phyloP scores from a whole-genome alignment of 495 filamentous ascomycete genomes.

The Lasiosphaeris hirsuta region DNA sequence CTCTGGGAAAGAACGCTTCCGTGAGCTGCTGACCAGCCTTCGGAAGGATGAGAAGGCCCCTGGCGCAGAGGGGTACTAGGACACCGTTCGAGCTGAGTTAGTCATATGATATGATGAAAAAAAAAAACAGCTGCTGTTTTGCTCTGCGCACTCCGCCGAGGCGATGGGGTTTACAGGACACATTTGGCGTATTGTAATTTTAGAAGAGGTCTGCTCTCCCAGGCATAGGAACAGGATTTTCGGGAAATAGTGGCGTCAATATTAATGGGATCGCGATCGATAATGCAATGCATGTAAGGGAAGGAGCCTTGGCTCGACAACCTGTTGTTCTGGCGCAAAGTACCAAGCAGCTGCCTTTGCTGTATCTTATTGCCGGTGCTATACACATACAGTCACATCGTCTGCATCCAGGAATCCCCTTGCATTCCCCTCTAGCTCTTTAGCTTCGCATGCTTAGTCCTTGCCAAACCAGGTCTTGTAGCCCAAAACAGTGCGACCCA shows the following conservation, averaged over 20 bases:
- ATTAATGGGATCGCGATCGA: background rate
- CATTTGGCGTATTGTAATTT: slow-evolving; percentile 11
- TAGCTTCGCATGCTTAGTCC: slow-evolving; percentile 40
- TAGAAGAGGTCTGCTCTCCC: background rate
- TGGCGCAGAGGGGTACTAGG: slow-evolving; percentile 60
- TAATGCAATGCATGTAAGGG: background rate
- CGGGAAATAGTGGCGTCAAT: background rate
- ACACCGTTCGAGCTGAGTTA: background rate
- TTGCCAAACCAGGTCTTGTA: slow-evolving; percentile 87
- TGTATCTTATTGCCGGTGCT: slow-evolving; percentile 22
- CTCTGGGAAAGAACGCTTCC: slow-evolving; percentile 91
- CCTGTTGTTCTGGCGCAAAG: background rate
- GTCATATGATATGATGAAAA: slow-evolving; percentile 12
- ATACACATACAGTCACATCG: slow-evolving; percentile 25
- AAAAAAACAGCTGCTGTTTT: slow-evolving; percentile 1
- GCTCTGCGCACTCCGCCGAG: background rate
- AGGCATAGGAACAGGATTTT: slow-evolving; percentile 6
- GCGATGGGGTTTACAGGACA: background rate
- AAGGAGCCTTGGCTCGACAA: background rate
- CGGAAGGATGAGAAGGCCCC: slow-evolving; percentile 94
- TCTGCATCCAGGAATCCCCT: background rate
- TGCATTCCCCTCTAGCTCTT: background rate
- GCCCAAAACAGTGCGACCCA: slow-evolving; percentile 57
- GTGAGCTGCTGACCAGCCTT: slow-evolving; percentile 82
- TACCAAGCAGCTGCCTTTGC: background rate